These are phyloP conservation scores for Sporothrix phasma DNA, from an alignment of 2,329 filamentous ascomycete species.

Conservation along the genomic window DNA sequence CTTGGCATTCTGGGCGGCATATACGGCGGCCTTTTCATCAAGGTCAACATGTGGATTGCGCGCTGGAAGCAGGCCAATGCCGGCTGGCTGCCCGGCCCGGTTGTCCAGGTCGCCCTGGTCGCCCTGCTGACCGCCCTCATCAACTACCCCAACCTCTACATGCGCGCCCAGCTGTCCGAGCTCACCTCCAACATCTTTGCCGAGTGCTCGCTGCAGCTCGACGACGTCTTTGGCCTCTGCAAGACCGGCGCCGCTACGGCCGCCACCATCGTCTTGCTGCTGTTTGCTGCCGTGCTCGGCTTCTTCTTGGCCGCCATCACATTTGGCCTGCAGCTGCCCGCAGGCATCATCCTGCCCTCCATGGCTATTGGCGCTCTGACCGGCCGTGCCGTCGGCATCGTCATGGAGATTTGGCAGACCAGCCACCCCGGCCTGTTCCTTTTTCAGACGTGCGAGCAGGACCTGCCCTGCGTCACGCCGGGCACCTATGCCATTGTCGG, in stretches of 20 bases:
- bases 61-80: constrained; percentile 61
- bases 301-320: constrained; percentile 80
- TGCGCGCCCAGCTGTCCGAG: constrained; percentile 85
- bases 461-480: constrained; percentile 79
- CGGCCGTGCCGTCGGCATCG: constrained; percentile 78
- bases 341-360: constrained; percentile 89
- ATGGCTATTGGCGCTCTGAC: constrained; percentile 91
- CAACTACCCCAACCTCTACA: constrained; percentile 94
- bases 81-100: constrained; percentile 56
- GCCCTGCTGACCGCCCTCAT: constrained; percentile 75
- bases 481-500: constrained; percentile 96
- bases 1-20: constrained; percentile 86
- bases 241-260: constrained; percentile 75
- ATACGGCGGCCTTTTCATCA: constrained; percentile 91
- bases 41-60: constrained; percentile 79
- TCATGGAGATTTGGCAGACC: constrained; percentile 79
- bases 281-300: constrained; percentile 73
- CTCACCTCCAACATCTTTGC: constrained; percentile 86
- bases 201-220: constrained; percentile 71
- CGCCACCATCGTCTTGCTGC: constrained; percentile 69
- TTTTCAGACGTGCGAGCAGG: constrained; percentile 74
- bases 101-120: constrained; percentile 70
- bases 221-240: constrained; percentile 86
- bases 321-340: constrained; percentile 88
- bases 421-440: constrained; percentile 66